A percentile compares a stretch with the other conserved stretches of the same genome.
phyloP scores from a whole-genome alignment of 495 filamentous ascomycete genomes.

The Parmelia sp. region DNA sequence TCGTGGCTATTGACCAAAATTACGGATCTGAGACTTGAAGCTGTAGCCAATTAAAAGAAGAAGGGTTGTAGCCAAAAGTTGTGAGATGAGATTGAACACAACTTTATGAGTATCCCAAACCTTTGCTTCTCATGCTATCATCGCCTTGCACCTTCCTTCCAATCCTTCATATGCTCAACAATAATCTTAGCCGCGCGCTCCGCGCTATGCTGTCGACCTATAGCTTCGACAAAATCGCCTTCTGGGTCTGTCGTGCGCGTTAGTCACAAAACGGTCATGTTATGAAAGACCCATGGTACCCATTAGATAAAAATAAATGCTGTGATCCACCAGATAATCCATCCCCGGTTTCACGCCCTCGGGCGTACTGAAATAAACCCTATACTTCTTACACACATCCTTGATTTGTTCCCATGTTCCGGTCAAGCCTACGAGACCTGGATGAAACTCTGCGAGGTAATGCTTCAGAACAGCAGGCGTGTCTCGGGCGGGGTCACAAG shows the following conservation, averaged over 20 bases:
- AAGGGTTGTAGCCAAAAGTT: background rate
- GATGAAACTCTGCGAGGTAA: slow-evolving; percentile 89
- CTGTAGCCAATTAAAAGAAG: background rate
- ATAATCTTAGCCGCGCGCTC: slow-evolving; percentile 81
- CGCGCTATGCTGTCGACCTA: slow-evolving; percentile 88
- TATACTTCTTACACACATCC: slow-evolving; percentile 84
- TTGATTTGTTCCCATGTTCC: slow-evolving; percentile 90
- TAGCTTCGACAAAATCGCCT: slow-evolving; percentile 94
- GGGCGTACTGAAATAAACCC: slow-evolving; percentile 96
- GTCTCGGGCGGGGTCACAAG: slow-evolving; percentile 90
- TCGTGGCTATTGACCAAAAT: background rate
- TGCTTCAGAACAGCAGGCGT: slow-evolving; percentile 73
- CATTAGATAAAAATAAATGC: slow-evolving; percentile 99
- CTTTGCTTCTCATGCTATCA: background rate
- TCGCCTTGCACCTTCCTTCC: slow-evolving; percentile 57
- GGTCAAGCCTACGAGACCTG: slow-evolving; percentile 80
- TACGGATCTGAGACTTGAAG: background rate
- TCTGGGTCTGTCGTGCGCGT: slow-evolving; percentile 65
- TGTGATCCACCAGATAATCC: slow-evolving; percentile 97
- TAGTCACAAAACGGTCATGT: background rate
- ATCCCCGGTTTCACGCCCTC: slow-evolving; percentile 78
- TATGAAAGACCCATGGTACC: slow-evolving; percentile 41
- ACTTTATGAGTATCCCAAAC: background rate
- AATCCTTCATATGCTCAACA: slow-evolving; percentile 81
- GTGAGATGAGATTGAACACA: background rate